Conservation (phyloP, 106 monocot species). For the Agapanthus africanus region DNA sequence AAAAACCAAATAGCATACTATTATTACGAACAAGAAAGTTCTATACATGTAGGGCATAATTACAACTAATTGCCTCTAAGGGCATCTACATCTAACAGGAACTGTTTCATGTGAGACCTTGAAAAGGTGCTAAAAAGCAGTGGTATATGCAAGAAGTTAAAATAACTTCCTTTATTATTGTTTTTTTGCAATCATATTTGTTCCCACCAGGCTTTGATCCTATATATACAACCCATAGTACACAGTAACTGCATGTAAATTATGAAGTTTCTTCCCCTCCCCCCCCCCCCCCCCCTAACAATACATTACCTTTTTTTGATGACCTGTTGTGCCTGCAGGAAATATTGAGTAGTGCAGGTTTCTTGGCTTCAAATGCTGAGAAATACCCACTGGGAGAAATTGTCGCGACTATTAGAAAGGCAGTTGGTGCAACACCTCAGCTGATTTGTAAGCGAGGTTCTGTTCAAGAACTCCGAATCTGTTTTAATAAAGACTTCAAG, state of each 20-base stretch:
- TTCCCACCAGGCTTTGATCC: background rate
- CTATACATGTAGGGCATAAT: too few relatives aligned
- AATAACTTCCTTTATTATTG: background rate
- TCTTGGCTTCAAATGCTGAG: constrained; percentile 50
- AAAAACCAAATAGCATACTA: too few relatives aligned
- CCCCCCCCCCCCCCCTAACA: too few relatives aligned
- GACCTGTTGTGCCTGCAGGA: constrained; percentile 32
- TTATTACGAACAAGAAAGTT: too few relatives aligned
- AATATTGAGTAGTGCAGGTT: constrained; percentile 57
- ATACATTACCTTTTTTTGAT: too few relatives aligned
- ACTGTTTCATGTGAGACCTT: too few relatives aligned
- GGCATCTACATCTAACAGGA: too few relatives aligned
- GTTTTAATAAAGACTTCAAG: constrained; percentile 82
- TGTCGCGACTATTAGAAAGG: constrained; percentile 36
- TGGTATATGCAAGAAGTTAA: background rate
- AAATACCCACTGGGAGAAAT: constrained; percentile 49
- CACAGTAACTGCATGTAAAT: background rate
- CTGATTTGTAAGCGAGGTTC: constrained; percentile 54
- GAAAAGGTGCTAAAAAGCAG: too few relatives aligned
- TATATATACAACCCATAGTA: background rate
- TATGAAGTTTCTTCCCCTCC: background rate
- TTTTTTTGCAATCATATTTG: background rate
- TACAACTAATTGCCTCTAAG: too few relatives aligned
- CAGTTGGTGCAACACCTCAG: constrained; percentile 61
- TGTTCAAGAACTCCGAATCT: constrained; percentile 80